Evolutionary conservation across 1,139 yeast species (phyloP), one percentile per base, ranked within the genome.

Genomic region (Ogataea hybrid): DNA sequence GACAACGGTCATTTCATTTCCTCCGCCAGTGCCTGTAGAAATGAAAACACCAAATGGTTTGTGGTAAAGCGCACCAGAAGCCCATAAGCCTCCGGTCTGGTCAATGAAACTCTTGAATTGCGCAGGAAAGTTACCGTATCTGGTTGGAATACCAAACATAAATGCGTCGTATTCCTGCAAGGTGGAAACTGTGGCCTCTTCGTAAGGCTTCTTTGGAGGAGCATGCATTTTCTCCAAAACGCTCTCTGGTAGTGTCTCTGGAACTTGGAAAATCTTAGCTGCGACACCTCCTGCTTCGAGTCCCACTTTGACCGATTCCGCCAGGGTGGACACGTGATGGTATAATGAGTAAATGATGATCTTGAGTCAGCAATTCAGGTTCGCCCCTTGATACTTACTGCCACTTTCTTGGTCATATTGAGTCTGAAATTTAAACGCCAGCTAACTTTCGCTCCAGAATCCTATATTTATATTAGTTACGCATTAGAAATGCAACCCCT

Each of bases 81-180:
- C 87, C 95, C 95, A 85, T 49, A 85, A 67, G 31, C 84, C 84
- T 56, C 92, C 92, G 41, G 92, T 84, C 37, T 74, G 63, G 60
- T 84, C 94, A 84, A 88, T 79, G 71, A 81, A 85, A 9, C 88
- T 67, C 65, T 81, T 80, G 76, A 81, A 80, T 68, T 85, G 95
- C 32, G 88, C 84, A 46, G 94, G 86, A 71, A 74, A 73, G 68
- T 76, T 82, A 65, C 95, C 95, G 62, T 62, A 85, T 68, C 95
- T 77, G 45, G 95, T 84, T 56, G 94, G 90, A 47, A 84, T 67
- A 60, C 95, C 95, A 52, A 85, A 83, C 57, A 85, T 54, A 69
- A 83, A 82, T 25, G 81, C 88, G 61, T 85, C 92, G 68, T 80
- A 84, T 52, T 72, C 65, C 28, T 68, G 64, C 56, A 85, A 71